phyloP scores from a whole-genome alignment of 805 yeast species.

The Kluyveromyces starmeri region DNA sequence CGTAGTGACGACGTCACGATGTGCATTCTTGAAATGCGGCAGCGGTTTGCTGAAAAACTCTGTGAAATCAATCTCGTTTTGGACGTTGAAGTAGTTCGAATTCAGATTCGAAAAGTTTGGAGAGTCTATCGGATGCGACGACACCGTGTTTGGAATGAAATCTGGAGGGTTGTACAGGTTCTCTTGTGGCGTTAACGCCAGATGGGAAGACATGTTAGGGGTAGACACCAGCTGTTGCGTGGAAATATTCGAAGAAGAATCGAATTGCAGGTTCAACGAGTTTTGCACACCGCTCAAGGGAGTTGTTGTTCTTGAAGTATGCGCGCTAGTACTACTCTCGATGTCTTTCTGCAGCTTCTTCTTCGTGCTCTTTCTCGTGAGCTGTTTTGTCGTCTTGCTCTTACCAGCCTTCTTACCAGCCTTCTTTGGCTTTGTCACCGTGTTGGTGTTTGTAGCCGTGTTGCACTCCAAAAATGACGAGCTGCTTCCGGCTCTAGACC shows the following conservation, averaged over 20 bases:
- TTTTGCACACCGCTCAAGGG: slow-evolving; percentile 3
- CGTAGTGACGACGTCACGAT: not conserved
- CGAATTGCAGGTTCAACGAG: slow-evolving; percentile 1
- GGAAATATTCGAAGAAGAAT: not conserved
- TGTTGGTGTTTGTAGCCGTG: slow-evolving; percentile 3
- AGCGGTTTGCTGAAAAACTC: slow-evolving; percentile 24
- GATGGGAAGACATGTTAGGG: not conserved
- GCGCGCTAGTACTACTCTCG: slow-evolving; percentile 2
- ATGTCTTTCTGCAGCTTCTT: slow-evolving; percentile 2
- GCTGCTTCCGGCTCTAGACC: no score
- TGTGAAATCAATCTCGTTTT: slow-evolving; percentile 30
- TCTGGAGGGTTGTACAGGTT: not conserved
- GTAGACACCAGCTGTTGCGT: not conserved
- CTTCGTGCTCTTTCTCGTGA: slow-evolving; percentile 6
- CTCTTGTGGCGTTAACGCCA: slow-evolving; percentile 1
- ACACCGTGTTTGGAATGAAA: not conserved
- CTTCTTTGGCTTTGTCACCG: slow-evolving; percentile 9
- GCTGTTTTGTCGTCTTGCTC: slow-evolving; percentile 3
- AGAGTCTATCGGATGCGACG: not conserved
- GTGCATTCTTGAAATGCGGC: slow-evolving; percentile 8
- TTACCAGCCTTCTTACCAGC: slow-evolving; percentile 4
- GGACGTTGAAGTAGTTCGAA: slow-evolving; percentile 8
- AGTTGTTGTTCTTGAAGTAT: slow-evolving; percentile 4
- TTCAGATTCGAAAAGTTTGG: slow-evolving; percentile 1
- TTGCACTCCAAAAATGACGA: no score